A percentile compares a stretch with the other conserved stretches of the same genome.
Conservation (phyloP, 768 basidiomycete genomes). For the Rhizopogon vesiculosus region DNA sequence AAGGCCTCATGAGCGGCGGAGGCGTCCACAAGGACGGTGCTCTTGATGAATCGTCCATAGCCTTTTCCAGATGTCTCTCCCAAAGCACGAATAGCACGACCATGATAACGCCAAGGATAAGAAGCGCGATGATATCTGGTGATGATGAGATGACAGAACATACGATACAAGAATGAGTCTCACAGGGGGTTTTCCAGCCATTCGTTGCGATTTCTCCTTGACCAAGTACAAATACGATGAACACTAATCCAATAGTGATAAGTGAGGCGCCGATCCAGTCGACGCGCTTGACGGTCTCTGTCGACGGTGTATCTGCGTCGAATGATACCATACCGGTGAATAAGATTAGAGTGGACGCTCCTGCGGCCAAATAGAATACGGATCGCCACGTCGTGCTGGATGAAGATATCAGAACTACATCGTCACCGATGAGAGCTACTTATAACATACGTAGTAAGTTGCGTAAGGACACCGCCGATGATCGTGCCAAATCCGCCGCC, state of each 20-base stretch:
- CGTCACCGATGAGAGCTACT: neutral
- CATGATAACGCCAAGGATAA: slow-evolving; percentile 58
- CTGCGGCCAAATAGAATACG: slow-evolving; percentile 55
- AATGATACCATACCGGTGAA: slow-evolving; percentile 55
- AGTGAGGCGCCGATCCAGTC: slow-evolving; percentile 78
- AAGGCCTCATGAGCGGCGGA: slow-evolving; percentile 62
- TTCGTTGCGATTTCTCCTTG: slow-evolving; percentile 56
- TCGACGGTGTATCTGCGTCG: slow-evolving; percentile 45
- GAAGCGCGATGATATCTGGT: slow-evolving; percentile 65
- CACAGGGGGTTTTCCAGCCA: slow-evolving; percentile 59
- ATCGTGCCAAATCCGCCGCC: slow-evolving; percentile 70
- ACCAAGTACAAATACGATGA: slow-evolving; percentile 71
- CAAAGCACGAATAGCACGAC: slow-evolving; percentile 55
- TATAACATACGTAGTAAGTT: slow-evolving; percentile 36
- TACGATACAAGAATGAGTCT: slow-evolving; percentile 11
- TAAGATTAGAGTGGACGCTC: slow-evolving; percentile 47
- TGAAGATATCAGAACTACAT: neutral
- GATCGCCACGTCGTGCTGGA: slow-evolving; percentile 58
- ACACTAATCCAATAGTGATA: slow-evolving; percentile 58
- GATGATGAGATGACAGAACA: slow-evolving; percentile 14
- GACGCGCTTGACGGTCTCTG: slow-evolving; percentile 41
- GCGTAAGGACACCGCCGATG: slow-evolving; percentile 71
- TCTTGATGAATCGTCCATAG: slow-evolving; percentile 9
- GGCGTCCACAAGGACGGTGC: slow-evolving; percentile 31
- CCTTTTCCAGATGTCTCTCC: slow-evolving; percentile 56